Percentiles rank a stretch among this genome's conserved stretches.
phyloP scores from a whole-genome alignment of 805 yeast genomes.

The Phaffomyces antillensis region DNA sequence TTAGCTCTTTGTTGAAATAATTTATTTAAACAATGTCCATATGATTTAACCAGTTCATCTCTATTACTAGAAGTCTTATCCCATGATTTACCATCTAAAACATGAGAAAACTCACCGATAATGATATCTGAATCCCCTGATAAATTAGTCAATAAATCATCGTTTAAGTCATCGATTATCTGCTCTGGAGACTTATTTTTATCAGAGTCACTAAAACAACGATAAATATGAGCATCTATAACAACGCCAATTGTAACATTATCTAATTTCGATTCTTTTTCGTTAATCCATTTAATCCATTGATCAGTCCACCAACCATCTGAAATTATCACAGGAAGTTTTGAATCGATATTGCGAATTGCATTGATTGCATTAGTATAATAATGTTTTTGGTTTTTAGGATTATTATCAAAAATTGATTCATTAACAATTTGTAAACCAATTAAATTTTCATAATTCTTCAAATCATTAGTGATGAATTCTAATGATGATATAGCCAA shows the following conservation, averaged over 20 bases:
- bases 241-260: constrained; percentile 50
- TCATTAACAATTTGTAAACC: constrained; percentile 88
- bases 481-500: constrained; percentile 44
- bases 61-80: constrained; percentile 39
- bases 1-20: constrained; percentile 46
- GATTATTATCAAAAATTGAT: constrained; percentile 54
- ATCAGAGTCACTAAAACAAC: constrained; percentile 78
- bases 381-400: constrained; percentile 46
- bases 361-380: constrained; percentile 57
- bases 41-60: constrained; percentile 48
- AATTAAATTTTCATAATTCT: constrained; percentile 54
- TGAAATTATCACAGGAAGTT: constrained; percentile 70
- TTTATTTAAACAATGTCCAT: constrained; percentile 49
- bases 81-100: constrained; percentile 75
- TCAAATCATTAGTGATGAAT: constrained; percentile 57
- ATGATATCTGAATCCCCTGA: constrained; percentile 55
- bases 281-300: constrained; percentile 61
- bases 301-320: constrained; percentile 92
- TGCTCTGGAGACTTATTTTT: constrained; percentile 55
- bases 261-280: constrained; percentile 30
- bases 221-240: constrained; percentile 78
- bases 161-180: constrained; percentile 50
- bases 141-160: constrained; percentile 42
- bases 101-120: constrained; percentile 90
- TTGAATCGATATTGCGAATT: constrained; percentile 47